Evolutionary conservation across 148 eudicot genomes (phyloP), one percentile per base, ranked within the genome.

Genomic region (Vaccinium darrowii): DNA sequence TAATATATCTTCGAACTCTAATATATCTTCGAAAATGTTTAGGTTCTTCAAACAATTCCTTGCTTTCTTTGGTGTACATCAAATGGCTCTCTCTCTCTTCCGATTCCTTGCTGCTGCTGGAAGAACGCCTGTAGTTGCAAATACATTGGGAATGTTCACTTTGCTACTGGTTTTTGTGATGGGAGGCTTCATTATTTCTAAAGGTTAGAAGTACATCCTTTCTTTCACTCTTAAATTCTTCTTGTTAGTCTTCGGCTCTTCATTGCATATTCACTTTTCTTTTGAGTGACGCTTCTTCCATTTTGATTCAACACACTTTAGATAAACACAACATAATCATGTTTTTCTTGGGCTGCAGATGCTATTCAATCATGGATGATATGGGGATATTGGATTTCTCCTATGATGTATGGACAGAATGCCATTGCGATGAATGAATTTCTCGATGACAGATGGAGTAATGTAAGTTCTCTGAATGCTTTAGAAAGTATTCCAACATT

Each of bases 361-460:
- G 84, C 83, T n/a, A 88, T 86, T 72, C 4, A 85, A 76, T 30
- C 82, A 51, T 88, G 90, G 90, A 88, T 88, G 87, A 86, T 87
- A 43, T 88, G 90, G 90, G 90, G 90, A 7, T 88, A 84, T 74
- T 88, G 86, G 76, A 8, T 83, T 7, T 88, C 90, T 78, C 90
- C 90, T 47, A 88, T 88, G 90, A 88, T 86, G 90, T 88, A 88
- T 75, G 90, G 87, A 8, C 90, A 88, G 54, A 88, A 88, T 79
- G 90, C 90, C 39, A 84, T 88, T 82, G 85, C 87, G 76, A 86
- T 88, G 18, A 88, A 88, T 53, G 90, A 89, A 75, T 86, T 86
- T 65, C 91, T 89, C 16, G 47, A 63, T 51, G 84, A 89, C 3
- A 85, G 91, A 89, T 89, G 91, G 91, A 85, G 86, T 47, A 51